Evolutionary conservation across 2,329 filamentous ascomycete species (phyloP), one percentile per base, ranked within the genome.

Genomic region (Aspergillus hiratsukae): DNA sequence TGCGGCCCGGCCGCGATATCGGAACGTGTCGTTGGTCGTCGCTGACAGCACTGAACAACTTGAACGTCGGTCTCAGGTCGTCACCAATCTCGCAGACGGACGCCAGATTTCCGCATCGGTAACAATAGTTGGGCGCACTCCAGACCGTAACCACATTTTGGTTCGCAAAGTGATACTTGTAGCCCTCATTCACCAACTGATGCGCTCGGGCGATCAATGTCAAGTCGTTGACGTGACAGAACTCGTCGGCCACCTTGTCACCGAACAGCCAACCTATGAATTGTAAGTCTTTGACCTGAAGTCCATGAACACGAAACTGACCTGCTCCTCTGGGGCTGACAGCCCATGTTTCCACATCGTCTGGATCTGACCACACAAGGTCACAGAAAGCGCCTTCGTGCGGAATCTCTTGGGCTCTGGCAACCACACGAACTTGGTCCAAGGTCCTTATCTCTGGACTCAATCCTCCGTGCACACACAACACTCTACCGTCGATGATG

Each of bases 161-260:
- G 72, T 96, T 90, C 53, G 88, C 83, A 76, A 97, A 97, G 72
- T 97, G 93, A 73, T 95, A 97, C 84, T 90, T 90, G 78, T 88
- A 90, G 56, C 87, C 87, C 74, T 90, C 87, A 65, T 90, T 89
- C 61, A 90, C 87, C 23, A 90, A 78, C 69, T 90, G 87, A 75
- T 90, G 87, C 11, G 87, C 87, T 66, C 87, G 82, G 25, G 87
- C 87, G 67, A 90, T 89, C 58, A 90, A 80, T 58, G 85, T 83
- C 37, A 90, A 75, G 53, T 85, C 85, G 67, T 90, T 90, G 66
- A 90, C 87, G 66, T 90, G 87, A 69, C 89, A 89, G 75, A 90
- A 90, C 77, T 90, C 87, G 48, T 84, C 86, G 17, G 86, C 85
- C 25, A 90, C 87, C 67, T 89, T 88, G 69, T 89, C 86, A 49